Conservation (phyloP, 176 grass and related monocot genomes). For the Oropetium thomaeum region DNA sequence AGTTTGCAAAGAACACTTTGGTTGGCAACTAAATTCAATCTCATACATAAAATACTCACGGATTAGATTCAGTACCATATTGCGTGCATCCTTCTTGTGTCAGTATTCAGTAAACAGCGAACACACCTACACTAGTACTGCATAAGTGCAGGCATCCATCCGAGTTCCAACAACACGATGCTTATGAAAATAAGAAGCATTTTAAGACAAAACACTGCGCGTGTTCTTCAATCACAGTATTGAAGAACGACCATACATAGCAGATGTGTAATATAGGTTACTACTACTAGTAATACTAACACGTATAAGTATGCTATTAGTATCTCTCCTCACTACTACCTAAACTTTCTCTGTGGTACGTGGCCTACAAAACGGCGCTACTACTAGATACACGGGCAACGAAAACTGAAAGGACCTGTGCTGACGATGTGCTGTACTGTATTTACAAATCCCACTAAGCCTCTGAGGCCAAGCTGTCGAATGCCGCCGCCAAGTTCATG, state of each 20-base stretch:
- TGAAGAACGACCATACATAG: constrained; percentile 59
- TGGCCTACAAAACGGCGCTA: constrained; percentile 23
- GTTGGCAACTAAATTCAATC: too few relatives aligned
- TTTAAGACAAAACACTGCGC: background rate
- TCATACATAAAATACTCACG: too few relatives aligned
- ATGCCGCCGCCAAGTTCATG: constrained; percentile 45
- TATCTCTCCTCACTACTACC: background rate
- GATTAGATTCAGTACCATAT: too few relatives aligned
- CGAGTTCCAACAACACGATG: too few relatives aligned
- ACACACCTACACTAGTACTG: too few relatives aligned
- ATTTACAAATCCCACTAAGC: constrained; percentile 46
- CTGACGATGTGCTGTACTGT: constrained; percentile 14
- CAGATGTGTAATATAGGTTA: background rate
- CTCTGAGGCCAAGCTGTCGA: constrained; percentile 28
- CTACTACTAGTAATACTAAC: too few relatives aligned
- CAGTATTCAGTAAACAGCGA: too few relatives aligned
- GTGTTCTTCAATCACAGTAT: constrained; percentile 73
- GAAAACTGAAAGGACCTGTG: constrained; percentile 21
- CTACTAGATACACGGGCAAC: constrained; percentile 20
- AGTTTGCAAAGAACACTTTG: too few relatives aligned
- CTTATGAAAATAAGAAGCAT: too few relatives aligned
- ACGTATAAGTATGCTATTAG: constrained; percentile 7
- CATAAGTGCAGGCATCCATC: too few relatives aligned
- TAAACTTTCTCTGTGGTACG: constrained; percentile 18
- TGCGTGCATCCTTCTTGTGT: too few relatives aligned